Percentiles rank a stretch among this genome's conserved stretches.
Evolutionary conservation across 202 grass and related monocot species (phyloP).

Genomic region (Dendrocalamus latiflorus): DNA sequence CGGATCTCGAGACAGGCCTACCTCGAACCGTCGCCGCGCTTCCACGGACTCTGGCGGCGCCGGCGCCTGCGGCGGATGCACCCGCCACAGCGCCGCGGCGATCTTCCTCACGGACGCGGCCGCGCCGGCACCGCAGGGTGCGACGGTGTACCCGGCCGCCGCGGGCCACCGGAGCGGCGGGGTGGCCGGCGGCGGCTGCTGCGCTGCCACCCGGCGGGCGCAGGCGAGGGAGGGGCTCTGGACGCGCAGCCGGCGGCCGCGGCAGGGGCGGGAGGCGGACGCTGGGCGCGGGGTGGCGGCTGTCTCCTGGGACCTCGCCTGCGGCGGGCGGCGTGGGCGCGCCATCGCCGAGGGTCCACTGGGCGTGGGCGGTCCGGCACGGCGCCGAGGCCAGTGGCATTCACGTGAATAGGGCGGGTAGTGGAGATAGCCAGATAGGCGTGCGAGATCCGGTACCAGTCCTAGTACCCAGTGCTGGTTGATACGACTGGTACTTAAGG

Average conservation of each 20-base stretch:
- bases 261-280: constrained; percentile 1
- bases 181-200: constrained; percentile 29
- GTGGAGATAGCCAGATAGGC: constrained; percentile 19
- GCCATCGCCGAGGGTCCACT: constrained; percentile 32
- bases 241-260: constrained; percentile 27
- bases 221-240: constrained; percentile 42
- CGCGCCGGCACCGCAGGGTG: not conserved
- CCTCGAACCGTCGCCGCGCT: constrained; percentile 23
- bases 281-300: not conserved
- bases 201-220: constrained; percentile 9
- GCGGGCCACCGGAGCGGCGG: constrained; percentile 37
- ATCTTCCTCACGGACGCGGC: constrained; percentile 42
- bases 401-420: constrained; percentile 24
- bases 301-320: constrained; percentile 6
- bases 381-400: constrained; percentile 40
- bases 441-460: constrained; percentile 33
- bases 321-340: constrained; percentile 7
- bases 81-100: constrained; percentile 45
- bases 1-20: constrained; percentile 28
- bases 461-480: not conserved
- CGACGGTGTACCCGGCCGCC: not conserved
- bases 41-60: constrained; percentile 12
- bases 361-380: not conserved
- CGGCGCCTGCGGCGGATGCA: constrained; percentile 27
- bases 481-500: constrained; percentile 4